Conservation (phyloP, 23 red algal species). For the Gracilaria gracilis region DNA sequence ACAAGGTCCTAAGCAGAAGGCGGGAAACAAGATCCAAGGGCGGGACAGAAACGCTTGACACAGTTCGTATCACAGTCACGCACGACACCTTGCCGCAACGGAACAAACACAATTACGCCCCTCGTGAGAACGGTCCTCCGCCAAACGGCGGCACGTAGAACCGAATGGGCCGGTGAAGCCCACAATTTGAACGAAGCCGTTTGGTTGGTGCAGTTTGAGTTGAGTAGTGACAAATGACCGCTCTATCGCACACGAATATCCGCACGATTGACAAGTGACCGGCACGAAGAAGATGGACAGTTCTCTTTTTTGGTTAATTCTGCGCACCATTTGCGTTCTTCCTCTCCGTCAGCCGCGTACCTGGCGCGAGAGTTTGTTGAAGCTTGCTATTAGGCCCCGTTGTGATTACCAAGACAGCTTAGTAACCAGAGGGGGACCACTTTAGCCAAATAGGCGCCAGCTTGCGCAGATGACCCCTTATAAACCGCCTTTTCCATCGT, state of each 20-base stretch:
- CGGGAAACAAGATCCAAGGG: conserved; percentile 9
- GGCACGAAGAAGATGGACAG: conserved; percentile 14
- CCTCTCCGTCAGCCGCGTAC: not conserved
- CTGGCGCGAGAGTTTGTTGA: not conserved
- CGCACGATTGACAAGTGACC: conserved; percentile 23
- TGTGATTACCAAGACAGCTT: not conserved
- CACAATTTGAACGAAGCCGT: conserved; percentile 28
- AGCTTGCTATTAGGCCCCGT: conserved; percentile 7
- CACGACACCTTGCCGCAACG: not conserved
- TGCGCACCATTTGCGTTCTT: not conserved
- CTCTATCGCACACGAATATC: not conserved
- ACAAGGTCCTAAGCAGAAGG: not conserved
- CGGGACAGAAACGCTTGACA: not conserved
- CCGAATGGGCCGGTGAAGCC: conserved; percentile 1
- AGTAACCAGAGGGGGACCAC: conserved; percentile 6
- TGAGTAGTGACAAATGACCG: not conserved
- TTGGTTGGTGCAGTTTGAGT: conserved; percentile 4
- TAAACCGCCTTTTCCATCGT: not conserved
- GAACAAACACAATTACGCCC: not conserved
- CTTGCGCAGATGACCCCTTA: conserved; percentile 17
- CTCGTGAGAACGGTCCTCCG: not conserved
- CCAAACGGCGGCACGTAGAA: not conserved
- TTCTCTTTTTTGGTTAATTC: conserved; percentile 35
- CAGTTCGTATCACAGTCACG: not conserved
- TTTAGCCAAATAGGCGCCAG: conserved; percentile 43